Base-by-base conservation (phyloP, 179 eudicot genomes). In the Beta corolliflora region DNA sequence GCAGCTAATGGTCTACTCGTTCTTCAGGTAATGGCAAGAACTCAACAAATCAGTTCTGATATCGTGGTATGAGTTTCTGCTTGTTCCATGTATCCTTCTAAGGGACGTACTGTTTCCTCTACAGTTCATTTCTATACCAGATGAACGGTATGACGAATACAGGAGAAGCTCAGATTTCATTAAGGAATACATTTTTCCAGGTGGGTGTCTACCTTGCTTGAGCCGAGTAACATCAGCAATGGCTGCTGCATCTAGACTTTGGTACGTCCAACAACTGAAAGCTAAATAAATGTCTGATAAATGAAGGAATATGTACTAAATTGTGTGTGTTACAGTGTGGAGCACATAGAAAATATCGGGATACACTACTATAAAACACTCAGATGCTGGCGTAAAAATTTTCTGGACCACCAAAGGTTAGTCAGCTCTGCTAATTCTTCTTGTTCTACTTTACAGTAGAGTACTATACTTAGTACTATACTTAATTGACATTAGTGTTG, bases 151-250 rank as follows among this genome's bases (percentile, higher is more conserved):
- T 71, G 95, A 95, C 12, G 98, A 91, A 82, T 89, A 89, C 75
- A 86, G 98, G 59, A 87, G 81, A 67, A 93, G 93, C 88, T 89
- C 98, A 2, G 98, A 89, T 77, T 95, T 93, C 73, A 89, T 95
- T 31, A 92, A 89, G 81, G 97, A 93, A 83, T 95, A 93, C 81
- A 95, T 95, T 64, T 93, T 95, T 79, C 98, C 98, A 0, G 97
- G 98, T 48, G 93, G 94, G 81, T 91, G 92, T 75, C 41, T 95
- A 44, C 98, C 98, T 68, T 90, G 91, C 25, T 81, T 95, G 76
- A 92, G 92, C 74, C 81, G 90, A 79, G 90, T 92, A 73, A 95
- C 94, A 68, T 81, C 98, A 53, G 97, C 98, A 71, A 95, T 93
- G 98, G 85, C 89, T 81, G 83, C 91, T 83, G 85, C 93, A 46